Conservation (phyloP, 306 rosid genomes). For the Comarum palustre region DNA sequence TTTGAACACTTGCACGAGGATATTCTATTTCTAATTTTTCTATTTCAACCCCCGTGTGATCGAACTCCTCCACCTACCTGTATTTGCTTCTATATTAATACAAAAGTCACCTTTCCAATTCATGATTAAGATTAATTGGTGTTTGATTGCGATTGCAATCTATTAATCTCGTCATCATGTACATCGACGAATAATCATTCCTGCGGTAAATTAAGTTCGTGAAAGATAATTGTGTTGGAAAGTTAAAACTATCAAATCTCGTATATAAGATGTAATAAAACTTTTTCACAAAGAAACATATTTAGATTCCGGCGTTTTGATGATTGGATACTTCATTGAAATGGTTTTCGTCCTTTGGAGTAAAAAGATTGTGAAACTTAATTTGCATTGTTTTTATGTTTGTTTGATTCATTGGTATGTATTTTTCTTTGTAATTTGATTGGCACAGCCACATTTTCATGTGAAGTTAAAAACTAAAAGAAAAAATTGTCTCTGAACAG, state of each 20-base stretch:
- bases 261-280: neutral
- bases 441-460: neutral
- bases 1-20: slow-evolving; percentile 17
- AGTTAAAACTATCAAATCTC: neutral
- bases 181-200: neutral
- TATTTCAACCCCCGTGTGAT: neutral
- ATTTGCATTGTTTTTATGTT: too few species aligned
- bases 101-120: neutral
- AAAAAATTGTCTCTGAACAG: too few species aligned
- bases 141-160: neutral
- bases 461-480: too few species aligned
- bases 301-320: neutral
- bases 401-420: too few species aligned
- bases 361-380: too few species aligned
- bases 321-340: neutral
- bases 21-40: neutral
- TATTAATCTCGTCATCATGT: neutral
- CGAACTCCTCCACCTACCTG: neutral
- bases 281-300: neutral
- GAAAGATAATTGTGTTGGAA: neutral
- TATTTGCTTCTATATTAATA: neutral
- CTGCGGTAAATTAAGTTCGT: neutral
- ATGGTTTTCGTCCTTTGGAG: neutral
- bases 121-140: neutral
- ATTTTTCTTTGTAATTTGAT: too few species aligned